Evolutionary conservation across 345 rosid genomes (phyloP).

Genomic region (Leavenworthia alabamica): DNA sequence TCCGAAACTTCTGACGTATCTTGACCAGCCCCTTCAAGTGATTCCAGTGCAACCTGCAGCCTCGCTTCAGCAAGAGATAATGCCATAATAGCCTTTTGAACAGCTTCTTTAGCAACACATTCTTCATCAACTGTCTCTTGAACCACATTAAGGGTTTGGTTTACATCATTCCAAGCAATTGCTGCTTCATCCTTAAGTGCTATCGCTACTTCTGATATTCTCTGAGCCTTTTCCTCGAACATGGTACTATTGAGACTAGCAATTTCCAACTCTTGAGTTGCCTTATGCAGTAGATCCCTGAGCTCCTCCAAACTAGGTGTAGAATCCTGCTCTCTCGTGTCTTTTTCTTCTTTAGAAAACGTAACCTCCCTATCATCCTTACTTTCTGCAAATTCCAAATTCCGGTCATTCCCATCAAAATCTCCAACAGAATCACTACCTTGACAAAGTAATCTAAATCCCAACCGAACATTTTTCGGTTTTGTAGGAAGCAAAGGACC

Average conservation of each 20-base stretch:
- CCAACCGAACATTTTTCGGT: conserved; percentile 27
- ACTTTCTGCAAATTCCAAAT: conserved; percentile 39
- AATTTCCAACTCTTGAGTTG: conserved; percentile 64
- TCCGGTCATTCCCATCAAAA: conserved; percentile 53
- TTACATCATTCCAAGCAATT: conserved; percentile 59
- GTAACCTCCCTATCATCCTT: conserved; percentile 33
- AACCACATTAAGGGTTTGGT: conserved; percentile 45
- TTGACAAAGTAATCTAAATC: conserved; percentile 44
- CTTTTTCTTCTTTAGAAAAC: conserved; percentile 32
- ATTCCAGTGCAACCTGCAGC: conserved; percentile 61
- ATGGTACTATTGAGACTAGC: conserved; percentile 65
- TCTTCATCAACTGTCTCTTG: conserved; percentile 67
- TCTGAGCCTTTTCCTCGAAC: conserved; percentile 88
- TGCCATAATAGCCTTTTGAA: conserved; percentile 74
- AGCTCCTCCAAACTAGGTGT: conserved; percentile 46
- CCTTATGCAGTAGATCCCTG: conserved; percentile 54
- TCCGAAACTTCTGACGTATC: conserved; percentile 30
- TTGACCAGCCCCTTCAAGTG: conserved; percentile 36
- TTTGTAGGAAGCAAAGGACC: conserved; percentile 27
- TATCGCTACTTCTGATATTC: conserved; percentile 79
- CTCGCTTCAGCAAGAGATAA: conserved; percentile 89
- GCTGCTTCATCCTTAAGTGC: conserved; percentile 77
- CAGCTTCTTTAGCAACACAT: conserved; percentile 63
- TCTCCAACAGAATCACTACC: conserved; percentile 56
- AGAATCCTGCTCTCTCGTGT: conserved; percentile 30